Conservation (phyloP, 306 rosid species). For the Cyamopsis tetragonoloba region DNA sequence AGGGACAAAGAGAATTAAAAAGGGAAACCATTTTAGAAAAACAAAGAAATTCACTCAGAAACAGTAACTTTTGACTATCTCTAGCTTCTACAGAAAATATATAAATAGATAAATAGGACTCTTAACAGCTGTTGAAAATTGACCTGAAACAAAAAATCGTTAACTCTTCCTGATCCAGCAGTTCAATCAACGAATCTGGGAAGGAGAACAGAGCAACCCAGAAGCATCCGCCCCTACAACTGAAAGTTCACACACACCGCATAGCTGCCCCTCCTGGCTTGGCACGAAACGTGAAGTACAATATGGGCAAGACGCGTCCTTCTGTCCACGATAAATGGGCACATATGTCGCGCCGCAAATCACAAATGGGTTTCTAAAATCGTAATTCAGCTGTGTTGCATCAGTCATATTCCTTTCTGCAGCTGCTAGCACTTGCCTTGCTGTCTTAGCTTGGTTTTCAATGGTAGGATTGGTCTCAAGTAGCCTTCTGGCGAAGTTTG, state of each 20-base stretch:
- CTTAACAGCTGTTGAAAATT: conserved; percentile 31
- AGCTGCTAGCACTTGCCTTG: conserved; percentile 86
- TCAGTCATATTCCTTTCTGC: conserved; percentile 92
- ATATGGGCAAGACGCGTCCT: conserved; percentile 77
- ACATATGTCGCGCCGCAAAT: conserved; percentile 82
- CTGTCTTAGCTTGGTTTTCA: conserved; percentile 78
- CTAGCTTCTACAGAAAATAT: conserved; percentile 38
- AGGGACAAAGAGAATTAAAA: conserved; percentile 26
- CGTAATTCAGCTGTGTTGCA: conserved; percentile 66
- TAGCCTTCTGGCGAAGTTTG: conserved; percentile 76
- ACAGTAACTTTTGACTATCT: conserved; percentile 25
- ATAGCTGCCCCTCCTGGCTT: conserved; percentile 69
- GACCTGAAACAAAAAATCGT: conserved; percentile 35
- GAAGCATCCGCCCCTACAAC: conserved; percentile 88
- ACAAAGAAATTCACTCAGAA: conserved; percentile 24
- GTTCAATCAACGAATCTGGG: conserved; percentile 71
- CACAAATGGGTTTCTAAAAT: conserved; percentile 89
- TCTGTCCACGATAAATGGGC: conserved; percentile 89
- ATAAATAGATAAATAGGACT: conserved; percentile 24
- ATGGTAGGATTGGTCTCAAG: conserved; percentile 79
- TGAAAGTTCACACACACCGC: conserved; percentile 82
- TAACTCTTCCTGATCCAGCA: conserved; percentile 25
- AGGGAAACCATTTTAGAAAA: conserved; percentile 18
- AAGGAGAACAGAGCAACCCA: conserved; percentile 80
- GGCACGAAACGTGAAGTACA: conserved; percentile 89